Conservation (phyloP, 257 asterid species). For the Solanum lignicaule region DNA sequence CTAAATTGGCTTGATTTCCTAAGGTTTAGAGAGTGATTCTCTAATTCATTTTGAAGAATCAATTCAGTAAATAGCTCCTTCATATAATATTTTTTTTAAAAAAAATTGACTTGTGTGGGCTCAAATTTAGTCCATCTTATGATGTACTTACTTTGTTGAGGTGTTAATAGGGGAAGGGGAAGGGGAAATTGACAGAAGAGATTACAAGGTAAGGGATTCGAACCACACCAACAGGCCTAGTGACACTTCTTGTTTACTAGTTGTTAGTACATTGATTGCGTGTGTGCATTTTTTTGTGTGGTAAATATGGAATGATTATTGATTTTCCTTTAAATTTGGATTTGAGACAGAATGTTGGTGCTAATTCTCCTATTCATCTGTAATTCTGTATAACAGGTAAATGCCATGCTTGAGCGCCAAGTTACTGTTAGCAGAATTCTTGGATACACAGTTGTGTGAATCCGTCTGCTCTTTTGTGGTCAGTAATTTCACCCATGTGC, state of each 20-base stretch:
- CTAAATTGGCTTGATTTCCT: not conserved
- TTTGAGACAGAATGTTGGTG: not conserved
- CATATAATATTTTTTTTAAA: not conserved
- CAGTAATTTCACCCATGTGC: slow-evolving; percentile 5
- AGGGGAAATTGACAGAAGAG: not conserved
- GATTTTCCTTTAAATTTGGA: not conserved
- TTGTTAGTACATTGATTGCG: no score
- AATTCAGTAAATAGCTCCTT: not conserved
- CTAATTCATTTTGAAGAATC: not conserved
- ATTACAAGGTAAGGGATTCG: not conserved
- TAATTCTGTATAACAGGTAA: slow-evolving; percentile 30
- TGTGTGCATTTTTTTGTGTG: not conserved
- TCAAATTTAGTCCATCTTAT: not conserved
- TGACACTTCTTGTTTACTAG: no score
- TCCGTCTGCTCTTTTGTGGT: slow-evolving; percentile 46
- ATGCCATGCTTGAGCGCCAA: slow-evolving; percentile 49
- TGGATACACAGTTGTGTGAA: slow-evolving; percentile 45
- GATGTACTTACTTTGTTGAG: not conserved
- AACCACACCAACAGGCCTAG: not conserved
- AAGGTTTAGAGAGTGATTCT: not conserved
- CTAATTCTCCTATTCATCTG: not conserved
- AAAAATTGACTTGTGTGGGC: not conserved
- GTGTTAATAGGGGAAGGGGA: not conserved
- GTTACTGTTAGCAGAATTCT: slow-evolving; percentile 58
- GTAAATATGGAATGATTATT: not conserved